phyloP scores from a whole-genome alignment of 495 filamentous ascomycete genomes.

The Penicillium cinerascens region DNA sequence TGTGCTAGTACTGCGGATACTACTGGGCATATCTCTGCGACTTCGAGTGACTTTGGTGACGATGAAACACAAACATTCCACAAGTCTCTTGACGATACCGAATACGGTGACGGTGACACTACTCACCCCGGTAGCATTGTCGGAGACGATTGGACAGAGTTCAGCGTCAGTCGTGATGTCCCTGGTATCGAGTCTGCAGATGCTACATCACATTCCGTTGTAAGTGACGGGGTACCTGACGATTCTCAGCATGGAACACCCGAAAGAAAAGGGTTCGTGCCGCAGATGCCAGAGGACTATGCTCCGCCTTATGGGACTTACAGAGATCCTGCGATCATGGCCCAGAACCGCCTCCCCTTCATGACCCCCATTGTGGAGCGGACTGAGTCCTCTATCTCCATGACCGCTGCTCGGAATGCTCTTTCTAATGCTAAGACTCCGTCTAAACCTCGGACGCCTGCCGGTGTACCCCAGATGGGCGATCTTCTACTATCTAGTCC shows the following conservation, averaged over 20 bases:
- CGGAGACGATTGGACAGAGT: slow-evolving; percentile 80
- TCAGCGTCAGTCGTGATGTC: slow-evolving; percentile 69
- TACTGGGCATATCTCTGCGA: slow-evolving; percentile 62
- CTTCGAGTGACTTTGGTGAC: slow-evolving; percentile 63
- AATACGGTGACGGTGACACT: slow-evolving; percentile 43
- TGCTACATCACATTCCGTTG: slow-evolving; percentile 30
- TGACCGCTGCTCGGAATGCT: slow-evolving; percentile 53
- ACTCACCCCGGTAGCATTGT: slow-evolving; percentile 53
- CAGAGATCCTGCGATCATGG: slow-evolving; percentile 67
- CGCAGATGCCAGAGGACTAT: slow-evolving; percentile 81
- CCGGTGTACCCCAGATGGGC: slow-evolving; percentile 30
- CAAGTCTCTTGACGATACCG: slow-evolving; percentile 40
- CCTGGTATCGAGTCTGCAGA: slow-evolving; percentile 41
- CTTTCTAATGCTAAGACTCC: slow-evolving; percentile 71
- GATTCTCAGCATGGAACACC: slow-evolving; percentile 21
- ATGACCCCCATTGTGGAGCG: slow-evolving; percentile 98
- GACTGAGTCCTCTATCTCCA: slow-evolving; percentile 78
- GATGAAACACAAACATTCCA: slow-evolving; percentile 52
- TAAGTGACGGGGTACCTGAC: slow-evolving; percentile 21
- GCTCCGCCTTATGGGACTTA: slow-evolving; percentile 70
- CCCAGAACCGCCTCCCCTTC: slow-evolving; percentile 87
- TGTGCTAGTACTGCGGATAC: slow-evolving; percentile 82
- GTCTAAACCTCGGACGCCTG: slow-evolving; percentile 46
- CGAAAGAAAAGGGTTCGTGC: slow-evolving; percentile 51
- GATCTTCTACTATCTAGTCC: slow-evolving; percentile 36